Percentiles rank a stretch among this genome's conserved stretches.
phyloP scores from a whole-genome alignment of 2,329 filamentous ascomycete genomes.

The Onygenales sp. region DNA sequence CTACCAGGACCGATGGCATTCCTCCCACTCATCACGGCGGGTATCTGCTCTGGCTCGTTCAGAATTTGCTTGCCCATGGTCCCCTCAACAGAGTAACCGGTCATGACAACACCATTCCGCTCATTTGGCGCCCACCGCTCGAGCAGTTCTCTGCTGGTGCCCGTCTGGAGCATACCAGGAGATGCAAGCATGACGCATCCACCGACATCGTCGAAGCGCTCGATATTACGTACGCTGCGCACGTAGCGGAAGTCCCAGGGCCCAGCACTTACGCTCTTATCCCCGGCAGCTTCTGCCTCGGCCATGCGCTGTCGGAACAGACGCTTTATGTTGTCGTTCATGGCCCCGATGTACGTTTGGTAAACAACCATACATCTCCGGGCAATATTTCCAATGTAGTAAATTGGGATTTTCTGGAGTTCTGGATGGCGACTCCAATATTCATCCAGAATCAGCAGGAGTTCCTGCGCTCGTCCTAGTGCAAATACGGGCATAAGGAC shows the following conservation, averaged over 20 bases:
- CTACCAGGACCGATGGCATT: constrained; percentile 43
- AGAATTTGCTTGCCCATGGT: constrained; percentile 97
- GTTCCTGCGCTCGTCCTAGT: constrained; percentile 83
- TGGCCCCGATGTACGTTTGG: constrained; percentile 93
- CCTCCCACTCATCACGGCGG: constrained; percentile 77
- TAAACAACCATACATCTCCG: constrained; percentile 98
- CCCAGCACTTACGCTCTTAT: constrained; percentile 58
- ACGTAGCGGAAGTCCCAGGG: constrained; percentile 98
- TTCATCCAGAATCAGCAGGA: constrained; percentile 89
- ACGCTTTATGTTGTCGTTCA: constrained; percentile 98
- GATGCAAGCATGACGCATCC: constrained; percentile 95
- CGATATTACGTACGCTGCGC: constrained; percentile 80
- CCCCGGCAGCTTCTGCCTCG: constrained; percentile 72
- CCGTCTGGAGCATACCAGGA: constrained; percentile 96
- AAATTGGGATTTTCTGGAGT: constrained; percentile 85
- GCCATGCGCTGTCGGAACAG: constrained; percentile 90
- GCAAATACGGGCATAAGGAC: constrained; percentile 95
- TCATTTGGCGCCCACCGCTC: constrained; percentile 95
- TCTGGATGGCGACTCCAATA: constrained; percentile 90
- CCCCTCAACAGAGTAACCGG: constrained; percentile 94
- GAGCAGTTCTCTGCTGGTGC: constrained; percentile 82
- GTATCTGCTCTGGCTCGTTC: constrained; percentile 89
- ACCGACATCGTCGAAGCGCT: constrained; percentile 91
- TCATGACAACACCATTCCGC: constrained; percentile 97
- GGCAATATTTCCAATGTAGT: constrained; percentile 92